Base-by-base conservation (phyloP, 2,329 filamentous ascomycete species). In the Aspergillus jensenii region DNA sequence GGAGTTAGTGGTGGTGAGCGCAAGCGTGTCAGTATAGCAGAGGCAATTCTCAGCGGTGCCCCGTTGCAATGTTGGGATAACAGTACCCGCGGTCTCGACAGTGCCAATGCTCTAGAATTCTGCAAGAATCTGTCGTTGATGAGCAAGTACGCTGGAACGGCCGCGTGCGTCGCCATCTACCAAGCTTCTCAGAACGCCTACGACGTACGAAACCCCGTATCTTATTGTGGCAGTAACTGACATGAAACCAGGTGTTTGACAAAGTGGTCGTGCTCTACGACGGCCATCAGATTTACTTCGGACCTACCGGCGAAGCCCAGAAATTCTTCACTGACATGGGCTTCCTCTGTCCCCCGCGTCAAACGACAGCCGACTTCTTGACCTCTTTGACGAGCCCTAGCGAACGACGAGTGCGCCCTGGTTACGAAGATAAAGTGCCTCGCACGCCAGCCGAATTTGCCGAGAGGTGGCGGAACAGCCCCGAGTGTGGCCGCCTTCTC, bases 211-310 rank as follows among this genome's bases (percentile, higher is more conserved):
- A 21, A 21, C 21, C 21, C 21, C 3, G 4, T 21, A 21, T 21
- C 21, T 4, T 21, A 3, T 21, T 21, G 21, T 21, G 21, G 21
- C 21, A 21, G 21, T 21, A 21, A 3, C 21, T 56, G 12, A 52
- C 39, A 15, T 21, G 21, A 9, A 14, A 53, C 72, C 79, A 86
- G 57, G 74, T 84, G n/a, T 92, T 92, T 63, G 89, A 92, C 71
- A 91, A 91, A 70, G 84, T 84, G 0, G 81, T 84, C 0, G 87
- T 93, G 0, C 76, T 92, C 0, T 91, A 92, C 67, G 87, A 91
- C 65, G 90, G 90, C 1, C 82, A 87, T 0, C 84, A 92, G 68
- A 92, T 93, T 65, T 93, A 87, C 76, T 93, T 89, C 64, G 90
- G 90, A 0, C 82, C 82, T 0, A 84, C 86, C 0, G 69, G 68